These are phyloP conservation scores for Emericellopsis atlantica DNA, from an alignment of 2,329 filamentous ascomycete genomes.

Conservation along the genomic window DNA sequence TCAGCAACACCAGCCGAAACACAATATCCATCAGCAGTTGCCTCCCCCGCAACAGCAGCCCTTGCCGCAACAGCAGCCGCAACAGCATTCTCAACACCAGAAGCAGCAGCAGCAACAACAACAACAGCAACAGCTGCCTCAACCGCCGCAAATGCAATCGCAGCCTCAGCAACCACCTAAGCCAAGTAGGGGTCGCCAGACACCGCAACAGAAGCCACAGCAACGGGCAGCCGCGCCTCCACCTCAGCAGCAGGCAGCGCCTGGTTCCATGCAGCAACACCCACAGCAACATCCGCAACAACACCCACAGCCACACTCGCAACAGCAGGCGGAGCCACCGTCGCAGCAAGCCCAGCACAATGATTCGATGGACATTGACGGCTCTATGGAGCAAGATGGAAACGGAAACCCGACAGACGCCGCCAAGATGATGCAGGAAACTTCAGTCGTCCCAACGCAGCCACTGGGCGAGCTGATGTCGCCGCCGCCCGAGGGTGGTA, in stretches of 20 bases:
- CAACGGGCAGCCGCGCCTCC: constrained; percentile 13
- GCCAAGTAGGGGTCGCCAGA: constrained; percentile 17
- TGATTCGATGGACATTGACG: constrained; percentile 42
- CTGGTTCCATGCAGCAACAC: constrained; percentile 11
- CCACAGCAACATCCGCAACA: constrained; percentile 13
- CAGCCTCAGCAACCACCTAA: constrained; percentile 13
- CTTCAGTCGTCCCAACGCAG: constrained; percentile 36
- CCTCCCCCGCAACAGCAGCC: constrained; percentile 16
- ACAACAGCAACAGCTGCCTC: constrained; percentile 9
- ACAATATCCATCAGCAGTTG: constrained; percentile 15
- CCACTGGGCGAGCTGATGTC: constrained; percentile 50
- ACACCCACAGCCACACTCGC: constrained; percentile 10
- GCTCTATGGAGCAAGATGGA: constrained; percentile 21
- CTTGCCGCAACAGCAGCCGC: constrained; percentile 10
- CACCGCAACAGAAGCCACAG: constrained; percentile 16
- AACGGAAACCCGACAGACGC: constrained; percentile 29
- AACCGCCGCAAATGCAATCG: constrained; percentile 2
- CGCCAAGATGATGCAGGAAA: constrained; percentile 31
- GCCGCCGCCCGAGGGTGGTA: constrained; percentile 49
- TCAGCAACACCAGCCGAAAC: constrained; percentile 17
- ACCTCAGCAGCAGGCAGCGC: constrained; percentile 8
- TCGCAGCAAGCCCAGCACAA: constrained; percentile 20
- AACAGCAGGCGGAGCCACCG: constrained; percentile 11
- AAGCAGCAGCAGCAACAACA: constrained; percentile 6
- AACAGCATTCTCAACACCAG: constrained; percentile 11